Evolutionary conservation across 2,329 filamentous ascomycete genomes (phyloP), one percentile per base, ranked within the genome.

Genomic region (Stenocarpella maydis): DNA sequence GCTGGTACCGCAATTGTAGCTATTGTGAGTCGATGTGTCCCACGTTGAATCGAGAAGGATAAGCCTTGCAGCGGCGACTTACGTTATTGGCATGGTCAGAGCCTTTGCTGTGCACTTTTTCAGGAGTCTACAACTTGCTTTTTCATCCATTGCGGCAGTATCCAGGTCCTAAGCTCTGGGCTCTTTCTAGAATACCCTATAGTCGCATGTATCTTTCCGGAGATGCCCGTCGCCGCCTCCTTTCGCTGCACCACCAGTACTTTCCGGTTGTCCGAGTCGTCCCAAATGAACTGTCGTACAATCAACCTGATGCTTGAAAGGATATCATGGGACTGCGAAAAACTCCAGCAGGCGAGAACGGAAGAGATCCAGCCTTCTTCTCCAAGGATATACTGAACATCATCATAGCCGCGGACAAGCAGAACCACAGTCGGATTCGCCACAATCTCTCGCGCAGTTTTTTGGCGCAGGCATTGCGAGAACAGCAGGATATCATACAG

Each of bases 401-500:
- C 63, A 66, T 53, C 19, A 53, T 52, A 17, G 45, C 45, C 4
- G 45, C 63, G 8, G 37, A 52, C 19, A 26, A 39, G 37, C 19
- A 53, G 17, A 71, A 71, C 53, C 69, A 71, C 17, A 39, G 49
- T 19, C 61, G 63, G 19, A 34, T 71, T 19, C 50, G 74, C 17
- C 74, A 72, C 65, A 65, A 74, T 4, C 71, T 78, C 3, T 70
- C 71, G 9, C 64, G 75, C 45, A 77, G 75, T 21, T 79, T 79
- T 63, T 77, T 75, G 21, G 72, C 71, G 17, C 75, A 74, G 63
- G 72, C 75, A 0, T 66, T 79, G 34, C 28, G 71, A 24, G 75
- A 76, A 19, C 77, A 79, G 65, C 77, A 79, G 58, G 58, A 60
- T 19, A 74, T 76, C 21, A 68, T 77, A 19, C 68, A 72, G 12